Conservation (phyloP, 495 filamentous ascomycete genomes). For the Penicillium cinerascens region DNA sequence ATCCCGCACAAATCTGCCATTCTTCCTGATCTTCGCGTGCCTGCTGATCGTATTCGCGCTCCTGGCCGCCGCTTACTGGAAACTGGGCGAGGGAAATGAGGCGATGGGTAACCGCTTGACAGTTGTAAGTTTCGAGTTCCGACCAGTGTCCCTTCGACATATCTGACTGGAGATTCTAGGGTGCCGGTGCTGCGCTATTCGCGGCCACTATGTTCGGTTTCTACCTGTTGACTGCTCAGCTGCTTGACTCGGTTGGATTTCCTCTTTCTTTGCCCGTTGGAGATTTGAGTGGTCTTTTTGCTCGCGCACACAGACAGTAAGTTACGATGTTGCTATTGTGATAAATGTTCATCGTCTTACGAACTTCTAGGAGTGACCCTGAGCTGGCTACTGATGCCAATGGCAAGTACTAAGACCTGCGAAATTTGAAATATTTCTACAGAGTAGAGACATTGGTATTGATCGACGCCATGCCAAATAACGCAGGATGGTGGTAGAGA, state of each 20-base stretch:
- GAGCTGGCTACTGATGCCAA: not conserved
- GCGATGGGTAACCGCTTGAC: slow-evolving; percentile 23
- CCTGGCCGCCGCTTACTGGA: slow-evolving; percentile 55
- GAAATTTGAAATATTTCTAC: not conserved
- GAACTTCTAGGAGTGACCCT: not conserved
- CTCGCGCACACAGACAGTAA: not conserved
- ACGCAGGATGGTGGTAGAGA: too few relatives aligned
- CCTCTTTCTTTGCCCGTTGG: slow-evolving; percentile 11
- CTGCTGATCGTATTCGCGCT: slow-evolving; percentile 56
- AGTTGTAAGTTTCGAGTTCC: slow-evolving; percentile 17
- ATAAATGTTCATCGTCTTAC: not conserved
- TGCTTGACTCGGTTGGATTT: slow-evolving; percentile 12
- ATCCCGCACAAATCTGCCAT: slow-evolving; percentile 61
- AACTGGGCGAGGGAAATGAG: slow-evolving; percentile 33
- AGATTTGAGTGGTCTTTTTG: slow-evolving; percentile 9
- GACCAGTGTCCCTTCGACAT: too few relatives aligned
- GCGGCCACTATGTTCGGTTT: slow-evolving; percentile 34
- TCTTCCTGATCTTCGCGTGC: slow-evolving; percentile 60
- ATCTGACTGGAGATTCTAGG: slow-evolving; percentile 5
- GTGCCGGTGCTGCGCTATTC: slow-evolving; percentile 40
- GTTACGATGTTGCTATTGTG: not conserved
- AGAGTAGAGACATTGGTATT: too few relatives aligned
- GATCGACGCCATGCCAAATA: too few relatives aligned
- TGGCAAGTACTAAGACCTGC: not conserved
- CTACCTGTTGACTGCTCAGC: slow-evolving; percentile 1